Evolutionary conservation across 495 filamentous ascomycete species (phyloP), one percentile per base, ranked within the genome.

Genomic region (Cladorrhinum samala): DNA sequence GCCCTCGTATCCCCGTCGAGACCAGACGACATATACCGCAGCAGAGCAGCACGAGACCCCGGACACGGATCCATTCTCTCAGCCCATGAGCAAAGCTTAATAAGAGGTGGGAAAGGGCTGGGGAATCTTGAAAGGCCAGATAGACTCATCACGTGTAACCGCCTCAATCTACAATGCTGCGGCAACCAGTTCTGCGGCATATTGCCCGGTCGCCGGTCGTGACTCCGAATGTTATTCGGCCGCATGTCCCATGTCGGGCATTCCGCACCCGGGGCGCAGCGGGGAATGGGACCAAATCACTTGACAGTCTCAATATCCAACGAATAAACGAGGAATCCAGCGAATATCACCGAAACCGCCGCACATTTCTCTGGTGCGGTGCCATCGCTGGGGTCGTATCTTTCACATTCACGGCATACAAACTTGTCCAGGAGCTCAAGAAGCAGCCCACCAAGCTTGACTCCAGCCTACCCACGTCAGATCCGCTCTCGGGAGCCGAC

Each of bases 341-440:
- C 7, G 67, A 75, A 2, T 76, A 79, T 57, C 62, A 76, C 49
- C 68, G 70, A 24, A 69, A 74, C 24, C 68, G 73, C 3, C 72
- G 65, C 20, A 65, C 66, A 16, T 77, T 81, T 53, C 71, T 79
- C 7, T 61, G 67, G 25, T 67, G 67, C 17, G 80, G 81, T 9
- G 62, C 66, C 17, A 54, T 77, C 19, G 59, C 77, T 57, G 66
- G 79, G 48, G 63, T 76, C 50, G 43, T 78, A 58, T 65, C 79
- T 51, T 61, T 83, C 66, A 62, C 70, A 55, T 75, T 75, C 53
- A 69, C 67, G 0, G 65, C 68, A 5, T 70, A 77, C 52, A 61
- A 68, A 18, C 64, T 80, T 33, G 61, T 70, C 50, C 54, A 63
- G 14, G 64, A 59, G 49, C 46, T 75, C 23, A 23, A 38, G 33